phyloP scores from a whole-genome alignment of 495 filamentous ascomycete species.

The Neurospora sp. region DNA sequence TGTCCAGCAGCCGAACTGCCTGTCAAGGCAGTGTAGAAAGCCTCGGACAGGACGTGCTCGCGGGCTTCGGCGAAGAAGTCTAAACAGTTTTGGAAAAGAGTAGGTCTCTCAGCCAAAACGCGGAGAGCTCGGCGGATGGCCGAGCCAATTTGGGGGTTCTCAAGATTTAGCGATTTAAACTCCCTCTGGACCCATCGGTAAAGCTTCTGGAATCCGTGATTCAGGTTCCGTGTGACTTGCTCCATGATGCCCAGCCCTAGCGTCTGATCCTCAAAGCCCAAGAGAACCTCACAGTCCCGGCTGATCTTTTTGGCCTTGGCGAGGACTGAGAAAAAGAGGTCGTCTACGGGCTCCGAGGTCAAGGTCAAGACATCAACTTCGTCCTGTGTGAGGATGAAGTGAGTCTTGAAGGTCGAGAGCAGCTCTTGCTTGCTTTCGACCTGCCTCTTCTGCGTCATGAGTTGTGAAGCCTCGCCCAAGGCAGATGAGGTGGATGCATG shows the following conservation, averaged over 20 bases:
- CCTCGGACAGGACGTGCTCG: constrained; percentile 76
- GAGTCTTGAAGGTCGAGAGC: constrained; percentile 69
- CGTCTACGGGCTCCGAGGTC: constrained; percentile 69
- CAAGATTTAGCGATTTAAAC: constrained; percentile 84
- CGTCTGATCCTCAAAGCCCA: constrained; percentile 83
- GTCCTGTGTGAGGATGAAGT: constrained; percentile 76
- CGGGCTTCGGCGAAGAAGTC: constrained; percentile 90
- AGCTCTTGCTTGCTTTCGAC: constrained; percentile 80
- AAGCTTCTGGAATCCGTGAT: constrained; percentile 85
- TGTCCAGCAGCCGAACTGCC: constrained; percentile 44
- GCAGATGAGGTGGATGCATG: constrained; percentile 65
- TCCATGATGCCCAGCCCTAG: constrained; percentile 86
- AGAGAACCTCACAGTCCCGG: constrained; percentile 74
- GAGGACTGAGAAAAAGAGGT: constrained; percentile 76
- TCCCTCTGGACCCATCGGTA: constrained; percentile 92
- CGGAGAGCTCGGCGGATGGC: constrained; percentile 77
- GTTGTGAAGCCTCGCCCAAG: constrained; percentile 64
- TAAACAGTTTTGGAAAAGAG: constrained; percentile 84
- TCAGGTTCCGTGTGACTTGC: constrained; percentile 73
- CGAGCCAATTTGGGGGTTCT: constrained; percentile 85
- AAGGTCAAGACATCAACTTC: constrained; percentile 64
- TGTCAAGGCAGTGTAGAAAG: constrained; percentile 85
- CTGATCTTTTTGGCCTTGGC: constrained; percentile 77
- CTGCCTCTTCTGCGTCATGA: constrained; percentile 65
- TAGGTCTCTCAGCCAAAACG: constrained; percentile 81